Conservation (phyloP, 805 yeast genomes). For the Yamadazyma ubonensis region DNA sequence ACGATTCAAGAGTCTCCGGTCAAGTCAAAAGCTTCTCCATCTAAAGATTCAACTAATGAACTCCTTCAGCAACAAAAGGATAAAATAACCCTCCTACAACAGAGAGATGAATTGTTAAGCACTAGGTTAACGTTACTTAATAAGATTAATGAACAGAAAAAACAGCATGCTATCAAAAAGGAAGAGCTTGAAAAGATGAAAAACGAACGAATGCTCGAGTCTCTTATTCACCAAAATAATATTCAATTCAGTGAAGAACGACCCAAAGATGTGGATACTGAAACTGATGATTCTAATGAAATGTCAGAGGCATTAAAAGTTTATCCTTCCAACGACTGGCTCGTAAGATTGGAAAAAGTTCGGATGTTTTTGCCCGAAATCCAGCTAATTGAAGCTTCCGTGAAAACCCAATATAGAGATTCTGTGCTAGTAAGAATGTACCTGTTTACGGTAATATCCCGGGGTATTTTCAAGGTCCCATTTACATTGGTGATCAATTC, state of each 20-base stretch:
- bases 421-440: conserved; percentile 11
- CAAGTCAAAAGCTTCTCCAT: too few relatives aligned
- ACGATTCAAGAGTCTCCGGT: conserved; percentile 13
- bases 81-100: conserved; percentile 20
- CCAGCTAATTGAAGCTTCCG: conserved; percentile 16
- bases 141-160: conserved; percentile 18
- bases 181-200: conserved; percentile 14
- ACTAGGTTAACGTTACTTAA: too few relatives aligned
- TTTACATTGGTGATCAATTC: conserved; percentile 2
- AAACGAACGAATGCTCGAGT: conserved; percentile 18
- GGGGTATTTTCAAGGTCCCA: conserved; percentile 5
- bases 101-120: conserved; percentile 16
- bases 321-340: conserved; percentile 36
- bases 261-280: conserved; percentile 7
- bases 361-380: conserved; percentile 27
- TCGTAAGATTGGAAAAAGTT: conserved; percentile 22
- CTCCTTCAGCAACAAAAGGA: conserved; percentile 12
- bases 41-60: too few relatives aligned
- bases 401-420: conserved; percentile 14
- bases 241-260: conserved; percentile 9
- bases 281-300: conserved; percentile 19
- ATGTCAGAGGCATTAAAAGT: conserved; percentile 30
- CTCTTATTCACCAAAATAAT: conserved; percentile 22
- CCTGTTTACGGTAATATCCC: conserved; percentile 16
- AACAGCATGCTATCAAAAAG: conserved; percentile 10